phyloP scores from a whole-genome alignment of 345 rosid genomes.

The Angophora floribunda region DNA sequence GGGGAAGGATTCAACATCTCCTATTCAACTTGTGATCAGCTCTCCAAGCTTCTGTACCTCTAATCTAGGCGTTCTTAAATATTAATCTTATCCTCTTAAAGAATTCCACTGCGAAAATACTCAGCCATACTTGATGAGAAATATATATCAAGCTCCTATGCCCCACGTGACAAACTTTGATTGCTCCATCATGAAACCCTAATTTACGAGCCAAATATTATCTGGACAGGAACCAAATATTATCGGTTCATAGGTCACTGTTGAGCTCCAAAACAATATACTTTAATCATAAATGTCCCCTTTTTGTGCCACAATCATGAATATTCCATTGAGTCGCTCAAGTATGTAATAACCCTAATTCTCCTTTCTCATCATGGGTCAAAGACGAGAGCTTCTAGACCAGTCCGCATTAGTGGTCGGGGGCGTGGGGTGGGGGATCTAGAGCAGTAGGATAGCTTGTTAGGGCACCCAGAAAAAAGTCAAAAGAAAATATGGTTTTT shows the following conservation, averaged over 20 bases:
- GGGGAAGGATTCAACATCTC: not conserved
- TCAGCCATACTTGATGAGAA: not conserved
- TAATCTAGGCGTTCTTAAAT: not conserved
- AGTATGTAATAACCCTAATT: not conserved
- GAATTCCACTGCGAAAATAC: no score
- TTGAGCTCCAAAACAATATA: not conserved
- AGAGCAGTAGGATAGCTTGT: not conserved
- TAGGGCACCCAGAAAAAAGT: not conserved
- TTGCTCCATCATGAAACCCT: not conserved
- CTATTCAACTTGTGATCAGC: not conserved
- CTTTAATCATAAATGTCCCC: not conserved
- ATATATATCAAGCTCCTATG: not conserved
- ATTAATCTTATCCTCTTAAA: not conserved
- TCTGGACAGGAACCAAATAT: accelerated
- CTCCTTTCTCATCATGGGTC: not conserved
- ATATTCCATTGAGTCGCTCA: not conserved
- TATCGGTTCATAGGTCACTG: not conserved
- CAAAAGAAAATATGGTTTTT: not conserved
- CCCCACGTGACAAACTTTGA: not conserved
- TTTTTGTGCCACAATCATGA: not conserved
- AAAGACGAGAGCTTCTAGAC: not conserved
- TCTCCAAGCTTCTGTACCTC: not conserved
- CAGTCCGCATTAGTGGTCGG: not conserved
- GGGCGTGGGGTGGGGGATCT: not conserved
- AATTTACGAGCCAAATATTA: not conserved